A percentile compares a stretch with the other conserved stretches of the same genome.
Evolutionary conservation across 495 filamentous ascomycete species (phyloP).

Genomic region (Penicillium nucicola): DNA sequence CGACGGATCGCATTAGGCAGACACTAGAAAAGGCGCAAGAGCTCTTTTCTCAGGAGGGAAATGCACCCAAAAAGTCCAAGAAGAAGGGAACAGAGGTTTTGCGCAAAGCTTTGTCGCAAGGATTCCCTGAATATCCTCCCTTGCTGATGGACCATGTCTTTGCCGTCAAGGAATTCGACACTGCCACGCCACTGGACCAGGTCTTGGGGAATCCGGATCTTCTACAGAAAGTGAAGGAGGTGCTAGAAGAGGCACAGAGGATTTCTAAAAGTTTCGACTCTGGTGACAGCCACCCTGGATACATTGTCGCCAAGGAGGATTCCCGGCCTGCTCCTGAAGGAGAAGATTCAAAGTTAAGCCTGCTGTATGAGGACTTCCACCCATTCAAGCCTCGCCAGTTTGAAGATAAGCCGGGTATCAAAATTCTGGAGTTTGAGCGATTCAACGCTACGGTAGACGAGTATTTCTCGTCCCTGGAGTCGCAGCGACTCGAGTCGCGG

Average conservation of each 20-base stretch:
- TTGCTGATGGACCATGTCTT: slow-evolving; percentile 85
- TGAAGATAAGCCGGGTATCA: slow-evolving; percentile 57
- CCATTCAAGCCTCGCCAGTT: slow-evolving; percentile 88
- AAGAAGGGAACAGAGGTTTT: slow-evolving; percentile 80
- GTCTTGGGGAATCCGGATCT: slow-evolving; percentile 64
- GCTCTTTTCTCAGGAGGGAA: slow-evolving; percentile 47
- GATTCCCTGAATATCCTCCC: slow-evolving; percentile 83
- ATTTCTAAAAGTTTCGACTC: slow-evolving; percentile 43
- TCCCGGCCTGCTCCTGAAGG: slow-evolving; percentile 32
- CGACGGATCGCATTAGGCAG: slow-evolving; percentile 63
- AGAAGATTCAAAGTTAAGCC: slow-evolving; percentile 39
- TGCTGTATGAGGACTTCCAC: slow-evolving; percentile 93
- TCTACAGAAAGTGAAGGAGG: slow-evolving; percentile 58
- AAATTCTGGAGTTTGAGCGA: slow-evolving; percentile 70
- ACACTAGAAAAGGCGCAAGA: slow-evolving; percentile 66
- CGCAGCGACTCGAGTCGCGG: slow-evolving; percentile 82
- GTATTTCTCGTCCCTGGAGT: slow-evolving; percentile 94
- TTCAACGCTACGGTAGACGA: slow-evolving; percentile 94
- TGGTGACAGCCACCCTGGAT: slow-evolving; percentile 54
- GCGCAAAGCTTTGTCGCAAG: slow-evolving; percentile 73
- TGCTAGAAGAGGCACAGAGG: slow-evolving; percentile 60
- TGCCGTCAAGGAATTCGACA: slow-evolving; percentile 62
- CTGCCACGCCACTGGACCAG: slow-evolving; percentile 58
- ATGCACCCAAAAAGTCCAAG: slow-evolving; percentile 63
- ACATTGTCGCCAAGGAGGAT: slow-evolving; percentile 78